Conservation (phyloP, 2,329 filamentous ascomycete genomes). For the Zarea fungicola region DNA sequence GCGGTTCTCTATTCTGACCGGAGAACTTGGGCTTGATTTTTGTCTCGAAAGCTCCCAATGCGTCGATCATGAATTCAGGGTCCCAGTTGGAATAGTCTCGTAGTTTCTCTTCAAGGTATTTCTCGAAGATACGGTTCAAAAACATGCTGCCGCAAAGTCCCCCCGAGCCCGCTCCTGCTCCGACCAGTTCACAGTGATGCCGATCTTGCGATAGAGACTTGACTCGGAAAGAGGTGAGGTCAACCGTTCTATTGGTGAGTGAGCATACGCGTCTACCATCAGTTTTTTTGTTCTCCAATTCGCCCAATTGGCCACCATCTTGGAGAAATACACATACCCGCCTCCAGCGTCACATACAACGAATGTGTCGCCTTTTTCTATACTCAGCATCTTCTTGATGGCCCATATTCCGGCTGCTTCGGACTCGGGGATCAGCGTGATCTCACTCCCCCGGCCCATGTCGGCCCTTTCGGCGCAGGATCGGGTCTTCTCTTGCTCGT, state of each 20-base stretch:
- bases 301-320: background rate
- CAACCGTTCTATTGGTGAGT: conserved; percentile 3
- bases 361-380: background rate
- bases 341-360: conserved; percentile 4
- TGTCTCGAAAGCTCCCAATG: conserved; percentile 1
- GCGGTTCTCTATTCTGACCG: background rate
- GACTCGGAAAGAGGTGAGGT: conserved; percentile 2
- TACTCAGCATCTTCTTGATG: background rate
- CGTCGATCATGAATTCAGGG: background rate
- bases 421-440: background rate
- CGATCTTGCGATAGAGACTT: background rate
- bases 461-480: background rate
- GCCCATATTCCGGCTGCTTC: conserved; percentile 2
- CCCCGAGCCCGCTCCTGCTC: background rate
- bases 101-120: conserved; percentile 1
- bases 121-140: conserved; percentile 1
- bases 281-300: background rate
- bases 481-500: conserved; percentile 2
- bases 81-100: background rate
- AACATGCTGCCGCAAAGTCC: conserved; percentile 4
- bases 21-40: conserved; percentile 3
- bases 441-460: background rate
- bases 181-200: background rate
- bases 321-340: background rate
- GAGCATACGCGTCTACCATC: background rate